These are phyloP conservation scores for Boletus pseudopeckii DNA, from an alignment of 768 basidiomycete species.

Conservation along the genomic window DNA sequence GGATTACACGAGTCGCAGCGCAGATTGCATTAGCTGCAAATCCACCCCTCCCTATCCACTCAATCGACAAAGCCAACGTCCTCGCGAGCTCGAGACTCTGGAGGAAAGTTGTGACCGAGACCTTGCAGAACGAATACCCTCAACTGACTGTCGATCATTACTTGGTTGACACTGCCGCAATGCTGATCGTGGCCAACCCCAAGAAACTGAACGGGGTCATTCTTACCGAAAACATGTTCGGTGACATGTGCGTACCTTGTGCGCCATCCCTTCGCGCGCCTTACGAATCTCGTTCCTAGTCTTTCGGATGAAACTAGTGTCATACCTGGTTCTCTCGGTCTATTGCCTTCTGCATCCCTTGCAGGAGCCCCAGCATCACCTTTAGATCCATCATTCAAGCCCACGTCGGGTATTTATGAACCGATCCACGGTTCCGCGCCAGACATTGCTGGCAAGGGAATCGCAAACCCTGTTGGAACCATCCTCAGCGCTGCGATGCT, in stretches of 20 bases:
- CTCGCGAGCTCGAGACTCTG: slow-evolving; percentile 92
- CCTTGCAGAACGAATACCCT: slow-evolving; percentile 81
- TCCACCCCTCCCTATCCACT: slow-evolving; percentile 87
- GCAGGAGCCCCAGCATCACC: slow-evolving; percentile 76
- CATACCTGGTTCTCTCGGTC: slow-evolving; percentile 95
- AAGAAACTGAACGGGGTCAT: slow-evolving; percentile 93
- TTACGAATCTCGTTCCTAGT: slow-evolving; percentile 38
- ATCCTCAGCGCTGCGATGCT: slow-evolving; percentile 94
- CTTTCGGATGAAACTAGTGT: slow-evolving; percentile 96
- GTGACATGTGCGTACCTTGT: slow-evolving; percentile 77
- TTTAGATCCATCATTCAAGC: slow-evolving; percentile 57
- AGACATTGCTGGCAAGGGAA: slow-evolving; percentile 90
- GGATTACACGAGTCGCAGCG: slow-evolving; percentile 94
- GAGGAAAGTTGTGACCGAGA: slow-evolving; percentile 89
- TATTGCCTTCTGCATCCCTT: slow-evolving; percentile 94
- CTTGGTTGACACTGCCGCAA: slow-evolving; percentile 93
- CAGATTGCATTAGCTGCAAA: slow-evolving; percentile 80
- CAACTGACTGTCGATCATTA: slow-evolving; percentile 85
- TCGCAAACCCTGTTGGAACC: slow-evolving; percentile 93
- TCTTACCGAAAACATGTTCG: slow-evolving; percentile 93
- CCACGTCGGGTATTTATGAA: slow-evolving; percentile 89
- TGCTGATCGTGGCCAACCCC: slow-evolving; percentile 90
- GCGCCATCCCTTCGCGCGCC: neutral
- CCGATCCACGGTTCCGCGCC: slow-evolving; percentile 96
- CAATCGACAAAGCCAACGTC: slow-evolving; percentile 98